Base-by-base conservation (phyloP, 176 grass and related monocot genomes). In the Avena insularis region DNA sequence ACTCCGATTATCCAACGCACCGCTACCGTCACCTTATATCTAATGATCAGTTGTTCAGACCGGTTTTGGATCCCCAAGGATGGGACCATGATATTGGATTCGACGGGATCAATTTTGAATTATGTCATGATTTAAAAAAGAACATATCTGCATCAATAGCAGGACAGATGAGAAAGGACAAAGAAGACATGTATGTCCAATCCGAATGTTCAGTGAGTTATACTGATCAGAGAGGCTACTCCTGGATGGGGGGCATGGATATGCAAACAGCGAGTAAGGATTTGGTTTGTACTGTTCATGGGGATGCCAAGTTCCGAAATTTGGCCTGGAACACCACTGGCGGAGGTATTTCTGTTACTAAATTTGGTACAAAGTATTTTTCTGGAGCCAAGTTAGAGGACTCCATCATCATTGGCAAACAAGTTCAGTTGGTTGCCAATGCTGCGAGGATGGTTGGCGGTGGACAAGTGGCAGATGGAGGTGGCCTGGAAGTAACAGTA, bases 61-160 rank as follows among this genome's bases (percentile, higher is more conserved):
- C 96, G 27, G 92, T 98, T 92, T 88, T 98, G 83, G 96, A 98
- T 78, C 88, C 93, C 33, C 96, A 95, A 83, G 93, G 96, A 82
- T 98, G 93, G 93, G 93, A 98, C 69, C 96, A 95, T 92, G 96
- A 98, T 94, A 83, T 95, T 79, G 93, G 91, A 7, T 94, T 98
- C 71, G 92, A 98, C 76, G 96, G 90, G 15, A 92, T 98, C 78
- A 98, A 94, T 83, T 91, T 94, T 66, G 93, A 98, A 84, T 71
- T 85, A 27, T 94, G 84, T 77, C 82, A 54, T 47, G 90, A 85
- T 33, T 25, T 91, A 33, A 78, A 75, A 31, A 90, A 66, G 79
- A 94, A 92, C 79, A 43, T 84, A 12, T 87, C 82, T 78, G 91
- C 58, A 15, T 91, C 93, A 63, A 66, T 98, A 17, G 49, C 80